Evolutionary conservation across 2,329 filamentous ascomycete species (phyloP), one percentile per base, ranked within the genome.

Genomic region (Fusarium illudens): DNA sequence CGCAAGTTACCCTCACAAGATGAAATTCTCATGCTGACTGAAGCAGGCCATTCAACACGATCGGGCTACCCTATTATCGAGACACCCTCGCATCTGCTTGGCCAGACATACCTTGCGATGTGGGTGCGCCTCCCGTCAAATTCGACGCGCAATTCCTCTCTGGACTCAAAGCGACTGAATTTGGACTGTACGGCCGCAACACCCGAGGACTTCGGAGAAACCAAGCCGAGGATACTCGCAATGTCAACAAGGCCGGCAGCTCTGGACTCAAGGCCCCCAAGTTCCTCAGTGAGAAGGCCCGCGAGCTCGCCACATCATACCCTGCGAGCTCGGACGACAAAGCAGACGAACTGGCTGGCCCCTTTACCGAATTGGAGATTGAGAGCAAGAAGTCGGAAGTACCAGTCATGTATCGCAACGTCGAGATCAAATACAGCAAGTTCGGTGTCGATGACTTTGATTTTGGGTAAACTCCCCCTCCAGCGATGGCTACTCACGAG

Each of bases 371-470:
- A 34, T 82, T 88, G 58, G 89, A 91, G 57, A 83, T 95, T 4
- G 90, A 92, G 65, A 90, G 91, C 67, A 87, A 91, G 58, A 92
- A 93, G 67, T 88, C 91, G 37, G 94, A 97, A 59, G 91, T 96
- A 5, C 92, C 95, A 20, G 87, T 92, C 9, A 93, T 96, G 82
- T 99, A 99, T 78, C 90, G 92, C 68, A 94, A 94, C 73, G 92
- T 97, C 11, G 95, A 98, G 78, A 99, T 99, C 81, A 97, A 97
- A 77, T 99, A 98, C 82, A 97, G 95, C 84, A 96, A 94, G 76
- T 99, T 97, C 78, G 96, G 96, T 19, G 94, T 99, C n/a, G 95
- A 98, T 74, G 96, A 99, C 78, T 99, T 99, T 77, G 96, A 99
- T 78, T 99, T 99, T 80, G 91, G 92, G 89, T 93, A 81, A 73